Conservation (phyloP, 2,329 filamentous ascomycete genomes). For the Teratosphaeria zuluensis region DNA sequence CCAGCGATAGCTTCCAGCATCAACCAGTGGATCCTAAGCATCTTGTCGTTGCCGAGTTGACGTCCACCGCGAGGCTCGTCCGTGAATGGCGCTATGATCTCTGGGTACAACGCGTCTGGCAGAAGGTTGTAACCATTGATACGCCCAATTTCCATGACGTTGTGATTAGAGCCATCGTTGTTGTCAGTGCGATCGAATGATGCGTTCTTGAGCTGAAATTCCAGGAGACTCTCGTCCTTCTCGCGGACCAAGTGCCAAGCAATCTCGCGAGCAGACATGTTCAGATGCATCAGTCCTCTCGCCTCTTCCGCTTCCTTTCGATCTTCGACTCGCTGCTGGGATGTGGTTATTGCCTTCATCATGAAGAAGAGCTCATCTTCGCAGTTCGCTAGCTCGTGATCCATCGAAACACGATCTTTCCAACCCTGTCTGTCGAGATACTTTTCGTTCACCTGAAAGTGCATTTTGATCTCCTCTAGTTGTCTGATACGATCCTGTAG, state of each 20-base stretch:
- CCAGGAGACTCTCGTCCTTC: slow-evolving; percentile 68
- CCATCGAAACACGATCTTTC: slow-evolving; percentile 81
- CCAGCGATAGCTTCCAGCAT: slow-evolving; percentile 97
- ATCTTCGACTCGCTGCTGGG: slow-evolving; percentile 76
- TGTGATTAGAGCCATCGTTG: slow-evolving; percentile 91
- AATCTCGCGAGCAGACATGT: slow-evolving; percentile 86
- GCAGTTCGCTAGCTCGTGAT: slow-evolving; percentile 77
- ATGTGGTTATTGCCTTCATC: slow-evolving; percentile 98
- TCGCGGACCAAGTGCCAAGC: slow-evolving; percentile 94
- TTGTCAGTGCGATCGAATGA: slow-evolving; percentile 95
- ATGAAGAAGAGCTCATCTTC: slow-evolving; percentile 99
- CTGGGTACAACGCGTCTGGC: slow-evolving; percentile 82
- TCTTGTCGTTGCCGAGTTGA: slow-evolving; percentile 61
- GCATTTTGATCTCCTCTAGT: slow-evolving; percentile 88
- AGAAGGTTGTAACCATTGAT: slow-evolving; percentile 85
- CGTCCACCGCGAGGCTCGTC: slow-evolving; percentile 50
- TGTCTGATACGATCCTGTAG: slow-evolving; percentile 88
- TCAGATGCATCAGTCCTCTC: slow-evolving; percentile 78
- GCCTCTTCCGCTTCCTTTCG: slow-evolving; percentile 53
- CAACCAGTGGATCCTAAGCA: slow-evolving; percentile 92
- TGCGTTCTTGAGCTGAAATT: slow-evolving; percentile 84
- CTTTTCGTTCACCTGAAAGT: slow-evolving; percentile 88
- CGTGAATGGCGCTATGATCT: slow-evolving; percentile 86
- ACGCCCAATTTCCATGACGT: slow-evolving; percentile 77
- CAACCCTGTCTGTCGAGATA: slow-evolving; percentile 81